Evolutionary conservation across 441 rosid genomes (phyloP), one percentile per base, ranked within the genome.

Genomic region (Aquilaria agallochum): DNA sequence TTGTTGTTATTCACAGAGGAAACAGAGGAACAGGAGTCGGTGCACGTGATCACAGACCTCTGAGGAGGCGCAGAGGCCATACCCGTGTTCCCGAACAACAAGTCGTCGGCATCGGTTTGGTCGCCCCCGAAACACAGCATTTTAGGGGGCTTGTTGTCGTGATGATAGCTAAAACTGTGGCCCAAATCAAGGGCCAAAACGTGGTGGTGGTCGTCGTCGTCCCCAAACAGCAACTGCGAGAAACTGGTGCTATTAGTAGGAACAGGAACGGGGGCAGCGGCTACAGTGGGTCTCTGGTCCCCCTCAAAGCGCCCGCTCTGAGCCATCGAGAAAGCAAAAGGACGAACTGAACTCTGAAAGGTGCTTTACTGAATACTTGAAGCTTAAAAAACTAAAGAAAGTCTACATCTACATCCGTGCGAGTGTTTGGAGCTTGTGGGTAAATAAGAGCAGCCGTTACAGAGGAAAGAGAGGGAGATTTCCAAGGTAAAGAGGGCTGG

Each of bases 121-220:
- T 72, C 55, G 45, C 77, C 76, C 5, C 89, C 96, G 60, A 92
- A 92, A 66, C 92, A 86, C 42, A 92, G 94, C 95, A 92, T 89
- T 78, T 63, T 76, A 50, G 96, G 81, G 40, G 72, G 54, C 53
- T 62, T 76, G 9, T 10, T 51, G 3, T 54, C 33, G 53, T 52
- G 44, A 67, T 59, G 55, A 64, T 58, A 55, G 64, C 50, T 63
- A 40, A 68, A 70, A 20, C 64, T 36, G 30, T 56, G 69, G 55
- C 50, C 70, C 40, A 70, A 56, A 68, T 68, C 74, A 58, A 63
- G 68, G 62, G 72, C 69, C 57, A 65, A 63, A 50, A 60, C 68
- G 6, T 50, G 68, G 54, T 61, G 62, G 6, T 50, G 68, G 51
- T 61, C 60, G 50, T 63, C 81, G 8, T 71, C 81, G 5, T 71